Conservation (phyloP, 306 rosid genomes). For the Quercus wislizeni region DNA sequence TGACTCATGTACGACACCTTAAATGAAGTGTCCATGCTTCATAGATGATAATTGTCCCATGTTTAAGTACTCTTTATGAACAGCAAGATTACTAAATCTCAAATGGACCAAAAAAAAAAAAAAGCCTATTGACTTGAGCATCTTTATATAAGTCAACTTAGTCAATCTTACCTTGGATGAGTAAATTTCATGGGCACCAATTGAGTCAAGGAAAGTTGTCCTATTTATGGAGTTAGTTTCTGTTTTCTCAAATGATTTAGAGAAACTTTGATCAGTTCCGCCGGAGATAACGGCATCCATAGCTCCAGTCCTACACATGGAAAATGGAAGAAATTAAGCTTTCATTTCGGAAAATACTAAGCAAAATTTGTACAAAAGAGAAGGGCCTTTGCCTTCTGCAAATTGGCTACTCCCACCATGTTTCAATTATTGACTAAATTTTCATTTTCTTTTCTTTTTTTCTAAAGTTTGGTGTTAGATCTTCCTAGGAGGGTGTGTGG, state of each 20-base stretch:
- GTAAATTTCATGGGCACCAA: conserved; percentile 16
- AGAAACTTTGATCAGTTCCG: background rate
- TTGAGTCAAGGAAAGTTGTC: background rate
- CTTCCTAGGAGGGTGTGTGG: too few relatives aligned
- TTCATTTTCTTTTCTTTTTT: too few relatives aligned
- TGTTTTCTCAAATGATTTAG: background rate
- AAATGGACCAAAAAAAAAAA: too few relatives aligned
- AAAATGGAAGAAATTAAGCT: background rate
- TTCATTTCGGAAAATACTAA: background rate
- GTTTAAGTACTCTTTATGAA: too few relatives aligned
- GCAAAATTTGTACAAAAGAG: background rate
- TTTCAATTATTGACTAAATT: too few relatives aligned
- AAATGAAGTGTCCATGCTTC: too few relatives aligned
- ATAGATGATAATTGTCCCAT: too few relatives aligned
- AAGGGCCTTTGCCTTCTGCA: too few relatives aligned
- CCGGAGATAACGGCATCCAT: background rate
- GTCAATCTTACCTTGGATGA: background rate
- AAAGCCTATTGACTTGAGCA: background rate
- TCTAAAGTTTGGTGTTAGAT: too few relatives aligned
- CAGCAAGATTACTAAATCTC: too few relatives aligned
- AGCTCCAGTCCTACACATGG: background rate
- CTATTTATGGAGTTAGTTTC: background rate
- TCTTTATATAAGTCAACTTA: background rate
- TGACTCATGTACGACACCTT: too few relatives aligned
- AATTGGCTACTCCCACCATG: too few relatives aligned